Evolutionary conservation across 306 rosid genomes (phyloP).

Genomic region (Quercus robur): DNA sequence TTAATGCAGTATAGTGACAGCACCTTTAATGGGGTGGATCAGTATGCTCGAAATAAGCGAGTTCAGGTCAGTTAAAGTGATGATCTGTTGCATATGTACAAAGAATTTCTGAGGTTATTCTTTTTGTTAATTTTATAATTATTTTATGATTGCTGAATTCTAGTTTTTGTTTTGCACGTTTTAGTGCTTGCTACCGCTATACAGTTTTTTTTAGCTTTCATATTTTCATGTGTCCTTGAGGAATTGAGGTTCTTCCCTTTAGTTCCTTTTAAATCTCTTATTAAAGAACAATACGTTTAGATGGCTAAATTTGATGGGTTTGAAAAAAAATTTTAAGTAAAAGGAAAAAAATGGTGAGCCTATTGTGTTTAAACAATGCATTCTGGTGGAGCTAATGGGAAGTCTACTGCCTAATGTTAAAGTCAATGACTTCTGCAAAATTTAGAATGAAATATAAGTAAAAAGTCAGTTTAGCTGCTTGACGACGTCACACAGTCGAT

Average conservation of each 20-base stretch:
- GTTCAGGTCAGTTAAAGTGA: constrained; percentile 64
- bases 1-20: constrained; percentile 50
- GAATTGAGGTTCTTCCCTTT: neutral
- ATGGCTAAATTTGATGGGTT: neutral
- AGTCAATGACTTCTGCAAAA: no score
- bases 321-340: neutral
- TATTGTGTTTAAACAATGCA: no score
- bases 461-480: no score
- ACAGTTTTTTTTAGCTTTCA: neutral
- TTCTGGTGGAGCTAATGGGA: no score
- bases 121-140: neutral
- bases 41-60: constrained; percentile 87
- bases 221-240: neutral
- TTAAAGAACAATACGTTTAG: neutral
- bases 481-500: no score
- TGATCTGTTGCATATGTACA: neutral
- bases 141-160: neutral
- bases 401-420: no score
- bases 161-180: neutral
- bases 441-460: no score
- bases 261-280: neutral
- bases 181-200: neutral
- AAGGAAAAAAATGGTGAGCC: no score
- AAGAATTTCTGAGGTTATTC: neutral
- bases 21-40: constrained; percentile 62